Percentiles rank a stretch among this genome's conserved stretches.
These are phyloP conservation scores for Tolypocladium amazonense DNA, from an alignment of 2,329 filamentous ascomycete genomes.

Conservation along the genomic window DNA sequence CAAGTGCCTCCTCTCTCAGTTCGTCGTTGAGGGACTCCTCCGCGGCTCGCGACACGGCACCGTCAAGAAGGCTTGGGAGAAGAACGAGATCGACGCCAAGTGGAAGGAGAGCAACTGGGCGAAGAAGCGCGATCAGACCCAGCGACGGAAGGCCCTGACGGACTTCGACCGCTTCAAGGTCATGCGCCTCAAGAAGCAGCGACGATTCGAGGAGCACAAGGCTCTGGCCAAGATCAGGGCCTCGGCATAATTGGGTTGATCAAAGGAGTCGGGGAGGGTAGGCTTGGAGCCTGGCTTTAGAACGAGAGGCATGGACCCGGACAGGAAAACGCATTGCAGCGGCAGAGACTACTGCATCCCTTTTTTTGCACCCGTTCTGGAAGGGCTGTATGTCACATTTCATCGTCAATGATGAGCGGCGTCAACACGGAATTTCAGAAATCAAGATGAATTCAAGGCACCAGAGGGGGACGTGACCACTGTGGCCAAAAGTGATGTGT, in stretches of 20 bases:
- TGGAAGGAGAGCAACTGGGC: slow-evolving; percentile 88
- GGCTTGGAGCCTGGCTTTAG: slow-evolving; percentile 25
- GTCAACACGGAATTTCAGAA: slow-evolving; percentile 54
- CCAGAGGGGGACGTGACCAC: slow-evolving; percentile 6
- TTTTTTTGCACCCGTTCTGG: slow-evolving; percentile 44
- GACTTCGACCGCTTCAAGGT: slow-evolving; percentile 99
- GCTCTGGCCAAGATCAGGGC: slow-evolving; percentile 87
- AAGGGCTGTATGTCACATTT: slow-evolving; percentile 56
- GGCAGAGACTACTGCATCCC: slow-evolving; percentile 45
- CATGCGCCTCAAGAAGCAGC: slow-evolving; percentile 98
- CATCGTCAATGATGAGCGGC: slow-evolving; percentile 49
- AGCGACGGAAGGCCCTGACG: slow-evolving; percentile 81
- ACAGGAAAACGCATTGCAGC: slow-evolving; percentile 24
- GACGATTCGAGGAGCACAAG: slow-evolving; percentile 97
- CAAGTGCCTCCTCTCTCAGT: slow-evolving; percentile 78
- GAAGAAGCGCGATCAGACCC: slow-evolving; percentile 79
- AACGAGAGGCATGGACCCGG: slow-evolving; percentile 24
- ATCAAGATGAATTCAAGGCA: slow-evolving; percentile 30
- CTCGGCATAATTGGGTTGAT: slow-evolving; percentile 50
- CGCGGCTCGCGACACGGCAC: slow-evolving; percentile 72
- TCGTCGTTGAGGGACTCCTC: slow-evolving; percentile 78
- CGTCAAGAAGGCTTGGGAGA: slow-evolving; percentile 85
- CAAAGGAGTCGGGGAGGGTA: slow-evolving; percentile 18
- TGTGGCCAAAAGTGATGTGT: not conserved
- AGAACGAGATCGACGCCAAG: slow-evolving; percentile 83